Conservation (phyloP, 2,329 filamentous ascomycete species). For the Fusarium kyushuense region DNA sequence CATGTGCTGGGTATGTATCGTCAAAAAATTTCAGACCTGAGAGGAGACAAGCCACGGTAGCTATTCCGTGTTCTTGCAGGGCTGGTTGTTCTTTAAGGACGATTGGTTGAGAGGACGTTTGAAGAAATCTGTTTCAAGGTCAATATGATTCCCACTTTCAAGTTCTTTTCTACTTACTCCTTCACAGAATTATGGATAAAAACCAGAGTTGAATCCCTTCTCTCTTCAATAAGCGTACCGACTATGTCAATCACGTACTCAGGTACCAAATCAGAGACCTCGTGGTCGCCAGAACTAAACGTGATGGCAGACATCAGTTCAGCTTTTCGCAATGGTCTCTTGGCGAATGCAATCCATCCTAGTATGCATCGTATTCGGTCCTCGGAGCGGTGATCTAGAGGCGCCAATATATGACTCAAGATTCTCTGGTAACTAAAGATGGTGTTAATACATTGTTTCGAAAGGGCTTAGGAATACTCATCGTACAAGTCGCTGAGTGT, state of each 20-base stretch:
- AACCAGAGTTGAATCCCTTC: slow-evolving; percentile 7
- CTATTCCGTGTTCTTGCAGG: slow-evolving; percentile 10
- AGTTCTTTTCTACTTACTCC: slow-evolving; percentile 9
- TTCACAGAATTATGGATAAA: slow-evolving; percentile 37
- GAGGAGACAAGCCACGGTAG: slow-evolving; percentile 18
- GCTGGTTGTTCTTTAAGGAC: background rate
- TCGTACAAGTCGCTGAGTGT: background rate
- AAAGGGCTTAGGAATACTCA: no score
- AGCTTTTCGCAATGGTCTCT: slow-evolving; percentile 8
- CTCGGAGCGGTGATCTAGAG: slow-evolving; percentile 12
- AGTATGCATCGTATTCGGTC: slow-evolving; percentile 21
- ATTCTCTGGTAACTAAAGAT: slow-evolving; percentile 20
- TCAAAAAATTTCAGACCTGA: background rate
- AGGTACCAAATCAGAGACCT: background rate
- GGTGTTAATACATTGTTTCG: background rate
- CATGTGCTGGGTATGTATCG: background rate
- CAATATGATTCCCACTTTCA: background rate
- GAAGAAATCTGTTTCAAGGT: slow-evolving; percentile 5
- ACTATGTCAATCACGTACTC: slow-evolving; percentile 10
- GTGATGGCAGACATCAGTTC: slow-evolving; percentile 29
- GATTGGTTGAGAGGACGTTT: slow-evolving; percentile 1
- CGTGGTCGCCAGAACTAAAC: background rate
- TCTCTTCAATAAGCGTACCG: slow-evolving; percentile 14
- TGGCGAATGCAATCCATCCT: slow-evolving; percentile 27
- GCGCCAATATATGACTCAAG: slow-evolving; percentile 15